phyloP scores from a whole-genome alignment of 495 filamentous ascomycete species.

The Bryoglossum gracile region DNA sequence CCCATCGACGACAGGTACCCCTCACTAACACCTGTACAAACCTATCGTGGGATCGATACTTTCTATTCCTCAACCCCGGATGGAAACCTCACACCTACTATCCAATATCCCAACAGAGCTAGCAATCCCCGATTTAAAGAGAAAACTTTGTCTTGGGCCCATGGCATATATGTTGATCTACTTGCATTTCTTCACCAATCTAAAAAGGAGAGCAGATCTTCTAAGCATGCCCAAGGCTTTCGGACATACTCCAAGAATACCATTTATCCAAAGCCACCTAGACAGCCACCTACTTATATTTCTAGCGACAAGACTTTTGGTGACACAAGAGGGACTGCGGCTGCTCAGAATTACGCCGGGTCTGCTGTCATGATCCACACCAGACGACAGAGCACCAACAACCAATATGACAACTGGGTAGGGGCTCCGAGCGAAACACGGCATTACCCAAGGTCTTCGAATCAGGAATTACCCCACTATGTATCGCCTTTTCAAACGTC shows the following conservation, averaged over 20 bases:
- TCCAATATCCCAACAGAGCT: constrained; percentile 10
- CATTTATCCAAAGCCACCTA: constrained; percentile 59
- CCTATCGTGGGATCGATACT: not conserved
- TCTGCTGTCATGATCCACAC: too few species aligned
- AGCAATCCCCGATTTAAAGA: constrained; percentile 60
- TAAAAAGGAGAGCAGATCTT: constrained; percentile 40
- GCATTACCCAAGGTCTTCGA: constrained; percentile 3
- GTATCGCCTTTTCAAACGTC: constrained; percentile 15
- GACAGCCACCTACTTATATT: constrained; percentile 36
- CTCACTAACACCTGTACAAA: not conserved
- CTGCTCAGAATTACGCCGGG: too few species aligned
- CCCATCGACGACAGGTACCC: not conserved
- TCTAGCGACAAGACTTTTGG: too few species aligned
- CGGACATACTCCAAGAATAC: constrained; percentile 41
- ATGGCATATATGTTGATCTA: constrained; percentile 81
- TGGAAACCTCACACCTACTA: constrained; percentile 13
- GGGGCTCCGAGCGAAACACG: too few species aligned
- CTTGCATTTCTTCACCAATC: constrained; percentile 65
- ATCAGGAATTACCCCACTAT: constrained; percentile 21
- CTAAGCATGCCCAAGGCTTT: constrained; percentile 35
- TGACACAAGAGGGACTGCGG: too few species aligned
- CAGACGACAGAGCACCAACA: too few species aligned
- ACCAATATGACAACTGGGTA: too few species aligned
- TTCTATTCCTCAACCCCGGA: constrained; percentile 7
- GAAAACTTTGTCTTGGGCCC: constrained; percentile 74